Evolutionary conservation across 1,284 basidiomycete genomes (phyloP), one percentile per base, ranked within the genome.

Genomic region (Psilocybe mexicana): DNA sequence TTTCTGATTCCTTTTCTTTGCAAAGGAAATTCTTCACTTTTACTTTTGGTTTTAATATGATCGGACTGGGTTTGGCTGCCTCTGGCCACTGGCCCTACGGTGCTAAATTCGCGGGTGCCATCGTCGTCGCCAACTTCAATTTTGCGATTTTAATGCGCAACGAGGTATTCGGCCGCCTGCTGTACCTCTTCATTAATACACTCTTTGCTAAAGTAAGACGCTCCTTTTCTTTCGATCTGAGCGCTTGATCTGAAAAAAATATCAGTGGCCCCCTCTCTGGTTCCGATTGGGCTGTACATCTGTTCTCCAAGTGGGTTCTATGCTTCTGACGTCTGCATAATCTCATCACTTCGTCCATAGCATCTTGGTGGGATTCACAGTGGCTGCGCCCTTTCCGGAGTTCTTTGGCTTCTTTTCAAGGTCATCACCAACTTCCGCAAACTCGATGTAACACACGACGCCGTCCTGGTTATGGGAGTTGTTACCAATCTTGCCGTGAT

Each of bases 361-460:
- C 88, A 90, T 72, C 79, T 90, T 38, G 89, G 88, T 40, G 89
- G 88, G 26, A 88, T 91, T 60, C 88, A 91, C 65, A 84, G 83
- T 51, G 88, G 88, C 11, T 91, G 88, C 64, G 87, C 86, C 0
- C 69, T 85, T 18, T 87, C 86, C 12, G 87, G 86, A 55, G 76
- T 85, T 18, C 72, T 80, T 12, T 90, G 88, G 87, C 73, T 90
- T 51, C 69, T 88, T 24, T 77, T 82, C 61, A 85, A 85, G 69
- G 75, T 88, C 43, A 77, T 84, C 55, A 77, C 77, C 57, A 82
- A 82, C 33, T 86, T 79, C 70, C 73, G 72, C 45, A 66, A 76
- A 52, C 77, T 77, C 58, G 67, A 76, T 56, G 62, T 77, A 42
- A 81, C 80, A 59, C 79, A 82, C 59, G 75, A 81, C 59, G 76